A percentile compares a stretch with the other conserved stretches of the same genome.
These are phyloP conservation scores for Lachnum nothofagi DNA, from an alignment of 2,329 filamentous ascomycete genomes.

Conservation along the genomic window DNA sequence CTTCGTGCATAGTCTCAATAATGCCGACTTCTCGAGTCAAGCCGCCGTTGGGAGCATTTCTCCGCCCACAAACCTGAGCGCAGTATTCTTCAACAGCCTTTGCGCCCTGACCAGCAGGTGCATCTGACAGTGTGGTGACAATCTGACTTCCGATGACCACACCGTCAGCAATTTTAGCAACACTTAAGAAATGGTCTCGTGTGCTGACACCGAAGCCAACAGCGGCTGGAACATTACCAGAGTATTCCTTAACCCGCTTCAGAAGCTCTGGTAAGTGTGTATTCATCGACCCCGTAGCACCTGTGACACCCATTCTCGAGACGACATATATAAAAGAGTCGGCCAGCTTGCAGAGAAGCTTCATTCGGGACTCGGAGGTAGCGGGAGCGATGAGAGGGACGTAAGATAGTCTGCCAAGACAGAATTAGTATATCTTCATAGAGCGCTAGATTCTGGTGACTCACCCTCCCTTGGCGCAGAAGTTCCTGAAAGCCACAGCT, in stretches of 20 bases:
- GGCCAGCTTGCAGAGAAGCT: slow-evolving; percentile 89
- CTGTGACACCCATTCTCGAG: slow-evolving; percentile 93
- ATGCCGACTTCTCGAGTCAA: slow-evolving; percentile 62
- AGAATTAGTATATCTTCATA: slow-evolving; percentile 9
- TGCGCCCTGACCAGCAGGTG: slow-evolving; percentile 59
- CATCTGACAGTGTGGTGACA: slow-evolving; percentile 70
- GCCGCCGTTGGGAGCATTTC: slow-evolving; percentile 33
- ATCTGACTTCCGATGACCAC: slow-evolving; percentile 97
- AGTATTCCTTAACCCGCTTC: slow-evolving; percentile 83
- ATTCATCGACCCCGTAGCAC: slow-evolving; percentile 78
- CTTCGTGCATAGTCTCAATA: slow-evolving; percentile 60
- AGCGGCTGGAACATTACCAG: slow-evolving; percentile 81
- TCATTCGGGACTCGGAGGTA: slow-evolving; percentile 90
- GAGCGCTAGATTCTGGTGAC: slow-evolving; percentile 27
- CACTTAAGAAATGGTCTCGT: slow-evolving; percentile 82
- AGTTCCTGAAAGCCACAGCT: slow-evolving; percentile 82
- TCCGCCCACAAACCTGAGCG: slow-evolving; percentile 60
- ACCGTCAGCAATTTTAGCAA: slow-evolving; percentile 80
- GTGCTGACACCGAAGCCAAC: slow-evolving; percentile 97
- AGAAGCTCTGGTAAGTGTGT: slow-evolving; percentile 76
- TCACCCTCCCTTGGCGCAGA: slow-evolving; percentile 71
- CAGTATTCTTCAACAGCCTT: slow-evolving; percentile 84
- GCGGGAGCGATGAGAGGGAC: slow-evolving; percentile 91
- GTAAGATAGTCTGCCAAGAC: slow-evolving; percentile 67
- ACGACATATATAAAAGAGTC: slow-evolving; percentile 99